Conservation (phyloP, 2,329 filamentous ascomycete genomes). For the Penicillium olsonii region DNA sequence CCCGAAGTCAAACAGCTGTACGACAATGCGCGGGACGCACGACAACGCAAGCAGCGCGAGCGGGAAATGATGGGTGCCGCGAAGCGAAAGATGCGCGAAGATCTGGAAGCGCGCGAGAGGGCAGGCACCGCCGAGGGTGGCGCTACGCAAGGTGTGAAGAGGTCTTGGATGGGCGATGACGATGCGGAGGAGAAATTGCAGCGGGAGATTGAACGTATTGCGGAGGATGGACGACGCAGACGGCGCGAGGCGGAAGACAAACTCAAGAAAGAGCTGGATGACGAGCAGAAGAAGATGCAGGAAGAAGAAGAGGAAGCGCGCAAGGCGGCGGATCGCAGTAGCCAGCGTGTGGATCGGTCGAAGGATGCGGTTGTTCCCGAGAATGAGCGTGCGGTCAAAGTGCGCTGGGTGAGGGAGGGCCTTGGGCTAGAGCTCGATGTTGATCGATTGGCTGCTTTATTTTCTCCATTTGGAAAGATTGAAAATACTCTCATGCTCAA, state of each 20-base stretch:
- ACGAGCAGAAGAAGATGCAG: slow-evolving; percentile 37
- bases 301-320: slow-evolving; percentile 49
- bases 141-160: slow-evolving; percentile 57
- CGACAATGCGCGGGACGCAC: slow-evolving; percentile 72
- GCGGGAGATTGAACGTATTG: slow-evolving; percentile 55
- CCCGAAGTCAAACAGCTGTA: slow-evolving; percentile 72
- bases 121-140: slow-evolving; percentile 41
- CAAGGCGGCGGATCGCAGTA: slow-evolving; percentile 36
- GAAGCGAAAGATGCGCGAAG: slow-evolving; percentile 77
- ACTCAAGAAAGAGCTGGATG: slow-evolving; percentile 47
- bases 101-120: slow-evolving; percentile 76
- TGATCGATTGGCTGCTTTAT: slow-evolving; percentile 49
- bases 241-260: slow-evolving; percentile 51
- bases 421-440: slow-evolving; percentile 50
- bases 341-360: slow-evolving; percentile 34
- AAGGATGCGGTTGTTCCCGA: slow-evolving; percentile 50
- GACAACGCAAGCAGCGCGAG: slow-evolving; percentile 68
- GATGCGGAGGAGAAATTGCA: slow-evolving; percentile 54
- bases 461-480: slow-evolving; percentile 58
- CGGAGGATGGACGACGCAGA: slow-evolving; percentile 55
- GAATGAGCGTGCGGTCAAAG: slow-evolving; percentile 59
- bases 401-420: slow-evolving; percentile 56
- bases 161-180: slow-evolving; percentile 52
- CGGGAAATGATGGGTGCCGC: slow-evolving; percentile 72
- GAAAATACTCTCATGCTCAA: slow-evolving; percentile 58